phyloP scores from a whole-genome alignment of 805 yeast genomes.

The Lipomyces oligophaga region DNA sequence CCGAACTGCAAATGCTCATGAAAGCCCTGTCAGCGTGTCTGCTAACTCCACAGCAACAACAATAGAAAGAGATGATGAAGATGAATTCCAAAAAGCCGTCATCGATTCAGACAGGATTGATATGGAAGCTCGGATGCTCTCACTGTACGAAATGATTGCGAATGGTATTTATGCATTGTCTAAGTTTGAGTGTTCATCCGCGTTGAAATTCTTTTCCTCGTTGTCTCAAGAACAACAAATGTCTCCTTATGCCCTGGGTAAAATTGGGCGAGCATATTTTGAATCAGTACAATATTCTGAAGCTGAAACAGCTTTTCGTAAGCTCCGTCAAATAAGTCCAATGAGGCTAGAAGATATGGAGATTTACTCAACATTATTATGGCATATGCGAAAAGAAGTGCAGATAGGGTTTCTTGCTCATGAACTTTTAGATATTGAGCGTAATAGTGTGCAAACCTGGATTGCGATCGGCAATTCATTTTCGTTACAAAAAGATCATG shows the following conservation, averaged over 20 bases:
- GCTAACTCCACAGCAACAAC: too few relatives aligned
- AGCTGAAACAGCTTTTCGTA: conserved; percentile 59
- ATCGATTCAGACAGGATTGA: conserved; percentile 16
- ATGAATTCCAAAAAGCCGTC: too few relatives aligned
- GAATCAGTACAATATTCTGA: conserved; percentile 83
- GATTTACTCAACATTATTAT: conserved; percentile 77
- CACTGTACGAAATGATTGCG: conserved; percentile 27
- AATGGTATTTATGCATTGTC: conserved; percentile 22
- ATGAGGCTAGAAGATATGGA: conserved; percentile 87
- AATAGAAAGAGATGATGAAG: conserved; percentile 22
- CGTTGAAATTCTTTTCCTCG: conserved; percentile 62
- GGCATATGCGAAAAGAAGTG: conserved; percentile 84
- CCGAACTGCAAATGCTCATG: too few relatives aligned
- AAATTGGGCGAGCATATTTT: conserved; percentile 75
- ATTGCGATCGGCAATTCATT: conserved; percentile 85
- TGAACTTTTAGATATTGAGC: conserved; percentile 65
- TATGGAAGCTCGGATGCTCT: conserved; percentile 21
- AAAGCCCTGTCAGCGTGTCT: too few relatives aligned
- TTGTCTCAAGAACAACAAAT: conserved; percentile 60
- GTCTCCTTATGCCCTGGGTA: conserved; percentile 82
- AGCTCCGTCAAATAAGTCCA: conserved; percentile 65
- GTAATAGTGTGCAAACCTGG: conserved; percentile 81
- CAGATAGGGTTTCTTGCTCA: conserved; percentile 79
- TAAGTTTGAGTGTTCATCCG: conserved; percentile 72
- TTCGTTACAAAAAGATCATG: conserved; percentile 77